Evolutionary conservation across 495 filamentous ascomycete species (phyloP).

Genomic region (Lentithecium fluviatile): DNA sequence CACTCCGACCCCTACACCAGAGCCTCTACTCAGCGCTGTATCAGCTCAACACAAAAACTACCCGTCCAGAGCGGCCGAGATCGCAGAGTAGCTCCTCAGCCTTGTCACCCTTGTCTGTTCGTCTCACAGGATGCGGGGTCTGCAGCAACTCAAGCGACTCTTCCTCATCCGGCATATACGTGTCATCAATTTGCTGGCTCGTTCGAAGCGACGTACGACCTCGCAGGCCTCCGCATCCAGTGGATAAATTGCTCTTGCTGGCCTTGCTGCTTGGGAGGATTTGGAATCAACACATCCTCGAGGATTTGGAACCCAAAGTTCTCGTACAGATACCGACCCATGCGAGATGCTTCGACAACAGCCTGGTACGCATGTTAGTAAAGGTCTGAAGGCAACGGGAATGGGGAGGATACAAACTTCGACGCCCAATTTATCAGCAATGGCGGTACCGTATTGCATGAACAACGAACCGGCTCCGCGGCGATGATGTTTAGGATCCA

Average conservation of each 20-base stretch:
- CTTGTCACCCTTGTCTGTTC: no score
- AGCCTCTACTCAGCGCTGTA: no score
- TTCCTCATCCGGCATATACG: no score
- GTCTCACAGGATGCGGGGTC: no score
- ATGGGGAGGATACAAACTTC: not conserved
- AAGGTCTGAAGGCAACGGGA: not conserved
- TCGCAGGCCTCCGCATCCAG: not conserved
- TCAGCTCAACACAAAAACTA: no score
- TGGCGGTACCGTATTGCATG: not conserved
- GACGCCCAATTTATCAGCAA: not conserved
- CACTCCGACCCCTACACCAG: no score
- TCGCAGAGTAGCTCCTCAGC: no score
- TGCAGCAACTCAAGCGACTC: no score
- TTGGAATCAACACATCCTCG: not conserved
- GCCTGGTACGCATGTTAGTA: not conserved
- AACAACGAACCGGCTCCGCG: not conserved
- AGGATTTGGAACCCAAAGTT: not conserved
- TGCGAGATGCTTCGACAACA: not conserved
- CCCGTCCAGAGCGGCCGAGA: no score
- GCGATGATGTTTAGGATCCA: not conserved
- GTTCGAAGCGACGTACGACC: not conserved
- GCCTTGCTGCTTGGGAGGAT: not conserved
- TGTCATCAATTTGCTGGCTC: no score
- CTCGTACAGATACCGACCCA: not conserved
- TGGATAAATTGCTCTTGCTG: not conserved